Conservation (phyloP, 1,284 basidiomycete species). For the Tilletia horrida region DNA sequence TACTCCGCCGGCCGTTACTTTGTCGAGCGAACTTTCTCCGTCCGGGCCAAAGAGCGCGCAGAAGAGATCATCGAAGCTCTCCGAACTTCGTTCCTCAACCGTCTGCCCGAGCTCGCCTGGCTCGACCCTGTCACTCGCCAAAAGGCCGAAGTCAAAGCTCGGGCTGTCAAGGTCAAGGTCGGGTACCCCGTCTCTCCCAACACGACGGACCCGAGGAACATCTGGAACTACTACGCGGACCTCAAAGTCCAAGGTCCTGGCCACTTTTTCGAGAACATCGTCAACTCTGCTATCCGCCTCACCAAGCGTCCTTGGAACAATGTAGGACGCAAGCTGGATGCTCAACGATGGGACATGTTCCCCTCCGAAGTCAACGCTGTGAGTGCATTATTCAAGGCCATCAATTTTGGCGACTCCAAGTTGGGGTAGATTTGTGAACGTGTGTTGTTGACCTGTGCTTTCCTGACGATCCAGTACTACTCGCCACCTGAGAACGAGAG, state of each 20-base stretch:
- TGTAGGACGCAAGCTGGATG: conserved; percentile 61
- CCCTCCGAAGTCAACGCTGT: conserved; percentile 61
- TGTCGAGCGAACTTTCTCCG: conserved; percentile 79
- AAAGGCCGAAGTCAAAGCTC: conserved; percentile 81
- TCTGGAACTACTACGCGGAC: conserved; percentile 66
- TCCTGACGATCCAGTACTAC: conserved; percentile 33
- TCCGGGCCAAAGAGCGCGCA: conserved; percentile 73
- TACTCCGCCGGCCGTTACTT: conserved; percentile 65
- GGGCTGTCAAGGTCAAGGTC: conserved; percentile 75
- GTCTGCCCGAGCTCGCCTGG: conserved; percentile 76
- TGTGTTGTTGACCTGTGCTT: too few species aligned
- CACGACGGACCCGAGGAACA: conserved; percentile 64
- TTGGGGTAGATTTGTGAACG: neutral
- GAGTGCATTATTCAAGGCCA: conserved; percentile 12
- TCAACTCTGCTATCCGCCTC: conserved; percentile 61
- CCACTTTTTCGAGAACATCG: conserved; percentile 80
- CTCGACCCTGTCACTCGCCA: conserved; percentile 81
- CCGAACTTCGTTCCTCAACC: conserved; percentile 76
- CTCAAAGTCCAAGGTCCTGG: conserved; percentile 65
- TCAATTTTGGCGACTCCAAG: too few species aligned
- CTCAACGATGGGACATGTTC: conserved; percentile 81
- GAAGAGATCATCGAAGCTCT: conserved; percentile 84
- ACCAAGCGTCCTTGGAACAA: conserved; percentile 62
- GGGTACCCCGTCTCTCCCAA: conserved; percentile 84
- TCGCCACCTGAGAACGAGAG: conserved; percentile 61